A percentile compares a stretch with the other conserved stretches of the same genome.
phyloP scores from a whole-genome alignment of 2,329 filamentous ascomycete genomes.

The Pestalotiopsis sp. region DNA sequence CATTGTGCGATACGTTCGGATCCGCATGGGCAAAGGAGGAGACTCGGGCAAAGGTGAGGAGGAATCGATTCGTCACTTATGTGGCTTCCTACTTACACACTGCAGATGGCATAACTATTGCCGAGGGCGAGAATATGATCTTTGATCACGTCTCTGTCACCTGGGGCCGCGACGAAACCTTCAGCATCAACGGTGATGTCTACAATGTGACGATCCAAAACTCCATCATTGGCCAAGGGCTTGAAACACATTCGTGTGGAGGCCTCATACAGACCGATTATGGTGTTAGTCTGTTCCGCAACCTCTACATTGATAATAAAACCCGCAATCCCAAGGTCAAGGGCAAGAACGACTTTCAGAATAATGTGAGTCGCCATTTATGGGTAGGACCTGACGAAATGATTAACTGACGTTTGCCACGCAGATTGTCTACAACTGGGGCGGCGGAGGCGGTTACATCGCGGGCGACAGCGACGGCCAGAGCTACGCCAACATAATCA shows the following conservation, averaged over 20 bases:
- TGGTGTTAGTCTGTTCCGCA: slow-evolving; percentile 52
- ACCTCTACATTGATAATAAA: slow-evolving; percentile 59
- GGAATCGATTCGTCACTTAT: not conserved
- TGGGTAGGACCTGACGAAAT: not conserved
- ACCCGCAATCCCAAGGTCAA: slow-evolving; percentile 60
- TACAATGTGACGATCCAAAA: slow-evolving; percentile 53
- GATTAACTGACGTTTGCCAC: slow-evolving; percentile 26
- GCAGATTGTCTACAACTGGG: slow-evolving; percentile 57
- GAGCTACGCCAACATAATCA: slow-evolving; percentile 53
- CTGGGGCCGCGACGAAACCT: slow-evolving; percentile 59
- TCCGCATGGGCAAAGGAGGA: slow-evolving; percentile 54
- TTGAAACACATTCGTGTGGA: slow-evolving; percentile 54
- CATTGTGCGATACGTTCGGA: slow-evolving; percentile 56
- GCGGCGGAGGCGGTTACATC: slow-evolving; percentile 55
- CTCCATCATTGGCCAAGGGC: slow-evolving; percentile 54
- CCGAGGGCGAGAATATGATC: slow-evolving; percentile 54
- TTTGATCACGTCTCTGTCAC: slow-evolving; percentile 56
- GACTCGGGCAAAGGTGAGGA: slow-evolving; percentile 45
- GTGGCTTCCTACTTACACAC: not conserved
- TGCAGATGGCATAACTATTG: slow-evolving; percentile 51
- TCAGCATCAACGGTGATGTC: slow-evolving; percentile 49
- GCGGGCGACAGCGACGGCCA: slow-evolving; percentile 49
- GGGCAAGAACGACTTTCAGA: slow-evolving; percentile 55
- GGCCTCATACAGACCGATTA: slow-evolving; percentile 52
- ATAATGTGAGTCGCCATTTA: slow-evolving; percentile 31